Evolutionary conservation across 139 green algal species (phyloP), one percentile per base, ranked within the genome.

Genomic region (Chlorella ohadii): DNA sequence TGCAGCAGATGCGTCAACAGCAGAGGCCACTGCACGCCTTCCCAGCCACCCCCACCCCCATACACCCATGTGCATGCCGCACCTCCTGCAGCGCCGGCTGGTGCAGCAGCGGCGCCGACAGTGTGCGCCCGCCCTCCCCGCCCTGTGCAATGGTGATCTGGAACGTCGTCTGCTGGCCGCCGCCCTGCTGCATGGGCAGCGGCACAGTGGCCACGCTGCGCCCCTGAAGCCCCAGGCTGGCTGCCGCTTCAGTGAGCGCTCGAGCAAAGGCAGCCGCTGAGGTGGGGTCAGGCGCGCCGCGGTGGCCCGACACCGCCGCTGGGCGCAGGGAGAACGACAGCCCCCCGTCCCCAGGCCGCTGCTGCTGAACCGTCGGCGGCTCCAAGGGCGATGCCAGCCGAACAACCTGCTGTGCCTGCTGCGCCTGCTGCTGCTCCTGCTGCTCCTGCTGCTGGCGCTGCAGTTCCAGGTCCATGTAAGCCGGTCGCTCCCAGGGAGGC

Each of bases 391-490:
- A 6, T 9, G 44, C 68, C 19, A 31, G 68, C 59, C 36, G 33
- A 22, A 34, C 33, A 2, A 9, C 33, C 56, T 72, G 59, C 76
- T 82, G 76, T 61, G 31, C 59, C 78, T 56, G 63, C 78, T 25
- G 39, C 39, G 13, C 27, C 71, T 17, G 34, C 41, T 75, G 78
- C 78, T 65, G 63, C 64, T 31, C 57, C 64, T 75, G 78, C 63
- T 75, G 63, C 63, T 31, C 39, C 73, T 74, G 78, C 63, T 71
- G 78, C 65, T 56, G 78, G 27, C 65, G 41, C 78, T 84, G 41
- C 44, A 68, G 20, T 44, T 84, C 78, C 6, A 84, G 65, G 44
- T 84, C 78, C 78, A 84, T 84, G 78, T 84, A 84, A 11, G 78
- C 68, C 0, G 78, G 78, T 3, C 78, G 78, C 44, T 84, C 78